Conservation (phyloP, 176 grass and related monocot genomes). For the Oryza officinalis region DNA sequence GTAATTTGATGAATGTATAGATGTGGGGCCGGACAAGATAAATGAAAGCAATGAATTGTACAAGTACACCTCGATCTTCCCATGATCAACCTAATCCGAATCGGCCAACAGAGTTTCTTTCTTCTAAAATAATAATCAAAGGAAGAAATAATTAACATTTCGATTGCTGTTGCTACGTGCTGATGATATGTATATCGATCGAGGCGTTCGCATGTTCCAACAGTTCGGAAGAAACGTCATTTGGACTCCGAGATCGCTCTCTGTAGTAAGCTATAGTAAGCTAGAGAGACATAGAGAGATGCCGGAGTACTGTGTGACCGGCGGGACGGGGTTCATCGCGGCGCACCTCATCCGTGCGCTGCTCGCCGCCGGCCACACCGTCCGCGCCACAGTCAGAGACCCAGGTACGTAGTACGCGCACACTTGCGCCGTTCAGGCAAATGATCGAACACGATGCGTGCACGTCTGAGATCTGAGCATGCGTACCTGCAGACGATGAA, state of each 20-base stretch:
- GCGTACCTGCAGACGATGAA: conserved; percentile 33
- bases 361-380: conserved; percentile 57
- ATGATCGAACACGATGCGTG: not conserved
- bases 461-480: not conserved
- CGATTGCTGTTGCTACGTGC: not conserved
- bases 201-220: not conserved
- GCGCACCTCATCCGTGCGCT: conserved; percentile 60
- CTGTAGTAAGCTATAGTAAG: not conserved
- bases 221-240: not conserved
- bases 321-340: conserved; percentile 79
- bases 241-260: not conserved
- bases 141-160: not conserved
- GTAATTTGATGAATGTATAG: no score
- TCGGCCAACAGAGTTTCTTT: conserved; percentile 9
- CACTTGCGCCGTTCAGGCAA: not conserved
- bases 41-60: not conserved
- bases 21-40: not conserved
- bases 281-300: conserved; percentile 29
- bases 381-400: conserved; percentile 74
- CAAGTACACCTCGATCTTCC: not conserved
- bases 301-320: conserved; percentile 80
- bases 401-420: conserved; percentile 31
- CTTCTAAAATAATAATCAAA: not conserved
- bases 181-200: not conserved
- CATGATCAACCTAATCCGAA: conserved; percentile 46